Percentiles rank a stretch among this genome's conserved stretches.
Evolutionary conservation across 306 rosid genomes (phyloP).

Genomic region (Fragaria nilgerrensis): DNA sequence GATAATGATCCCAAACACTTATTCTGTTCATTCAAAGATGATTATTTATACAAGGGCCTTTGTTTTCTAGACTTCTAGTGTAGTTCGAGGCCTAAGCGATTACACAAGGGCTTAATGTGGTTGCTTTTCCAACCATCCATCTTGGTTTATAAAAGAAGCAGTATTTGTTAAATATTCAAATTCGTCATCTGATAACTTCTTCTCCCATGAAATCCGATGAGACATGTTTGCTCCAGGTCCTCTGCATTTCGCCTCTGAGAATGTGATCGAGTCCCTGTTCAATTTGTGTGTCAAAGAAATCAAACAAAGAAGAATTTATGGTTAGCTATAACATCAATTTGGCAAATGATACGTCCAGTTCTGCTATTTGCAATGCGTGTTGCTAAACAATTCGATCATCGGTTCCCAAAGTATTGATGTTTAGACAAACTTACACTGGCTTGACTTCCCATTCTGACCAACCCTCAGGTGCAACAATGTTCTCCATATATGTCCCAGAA

Average conservation of each 20-base stretch:
- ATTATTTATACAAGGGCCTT: not conserved
- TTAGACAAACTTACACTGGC: constrained; percentile 13
- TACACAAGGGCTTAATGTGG: not conserved
- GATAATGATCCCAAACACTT: not conserved
- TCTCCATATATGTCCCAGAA: constrained; percentile 8
- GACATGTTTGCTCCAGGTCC: constrained; percentile 24
- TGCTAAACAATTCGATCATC: no score
- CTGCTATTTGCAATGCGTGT: no score
- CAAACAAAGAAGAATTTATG: not conserved
- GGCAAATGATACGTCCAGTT: no score
- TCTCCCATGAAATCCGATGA: constrained; percentile 18
- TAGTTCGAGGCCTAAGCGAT: not conserved
- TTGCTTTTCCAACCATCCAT: constrained; percentile 18
- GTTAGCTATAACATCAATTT: no score
- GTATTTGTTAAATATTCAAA: not conserved
- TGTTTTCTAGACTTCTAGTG: no score
- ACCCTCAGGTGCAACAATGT: constrained; percentile 20
- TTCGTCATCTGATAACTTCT: not conserved
- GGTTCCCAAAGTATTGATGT: not conserved
- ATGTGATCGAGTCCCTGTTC: constrained; percentile 9
- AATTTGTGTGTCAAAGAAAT: not conserved
- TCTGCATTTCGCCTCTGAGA: constrained; percentile 9
- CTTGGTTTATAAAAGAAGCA: constrained; percentile 13
- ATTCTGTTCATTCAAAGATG: not conserved
- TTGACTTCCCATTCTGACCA: constrained; percentile 11